Conservation (phyloP, 1,284 basidiomycete species). For the Puccinia brachypodii region DNA sequence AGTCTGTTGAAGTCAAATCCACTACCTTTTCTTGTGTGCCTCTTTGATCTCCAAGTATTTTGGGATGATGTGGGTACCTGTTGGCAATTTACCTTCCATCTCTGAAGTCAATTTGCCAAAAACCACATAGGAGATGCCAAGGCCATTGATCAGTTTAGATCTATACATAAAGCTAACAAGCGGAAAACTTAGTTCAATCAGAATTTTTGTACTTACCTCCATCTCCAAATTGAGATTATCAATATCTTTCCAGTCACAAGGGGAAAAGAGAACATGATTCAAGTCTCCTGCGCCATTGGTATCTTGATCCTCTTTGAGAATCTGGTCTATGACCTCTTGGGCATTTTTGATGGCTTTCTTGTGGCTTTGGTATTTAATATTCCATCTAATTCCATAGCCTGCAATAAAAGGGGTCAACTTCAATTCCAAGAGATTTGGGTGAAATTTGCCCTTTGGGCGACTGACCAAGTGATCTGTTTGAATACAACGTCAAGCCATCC, state of each 20-base stretch:
- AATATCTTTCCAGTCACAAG: not conserved
- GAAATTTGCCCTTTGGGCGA: not conserved
- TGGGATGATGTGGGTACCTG: not conserved
- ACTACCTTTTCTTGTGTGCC: not conserved
- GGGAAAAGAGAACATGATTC: not conserved
- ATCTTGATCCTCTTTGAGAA: not conserved
- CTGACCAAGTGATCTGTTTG: not conserved
- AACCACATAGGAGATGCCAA: not conserved
- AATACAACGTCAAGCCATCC: not conserved
- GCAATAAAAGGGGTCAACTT: not conserved
- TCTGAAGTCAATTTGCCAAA: not conserved
- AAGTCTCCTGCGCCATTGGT: not conserved
- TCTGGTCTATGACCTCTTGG: not conserved
- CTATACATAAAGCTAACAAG: not conserved
- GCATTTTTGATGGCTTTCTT: not conserved
- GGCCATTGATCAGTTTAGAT: not conserved
- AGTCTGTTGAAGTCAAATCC: not conserved
- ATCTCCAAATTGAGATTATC: not conserved
- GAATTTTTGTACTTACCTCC: not conserved
- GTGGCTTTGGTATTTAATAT: not conserved
- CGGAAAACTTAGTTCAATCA: not conserved
- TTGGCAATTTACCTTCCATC: not conserved
- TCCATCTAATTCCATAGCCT: constrained; percentile 6
- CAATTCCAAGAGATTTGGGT: not conserved
- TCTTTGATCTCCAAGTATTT: not conserved